Base-by-base conservation (phyloP, 2,329 filamentous ascomycete species). In the Aspergillus fumigatus region DNA sequence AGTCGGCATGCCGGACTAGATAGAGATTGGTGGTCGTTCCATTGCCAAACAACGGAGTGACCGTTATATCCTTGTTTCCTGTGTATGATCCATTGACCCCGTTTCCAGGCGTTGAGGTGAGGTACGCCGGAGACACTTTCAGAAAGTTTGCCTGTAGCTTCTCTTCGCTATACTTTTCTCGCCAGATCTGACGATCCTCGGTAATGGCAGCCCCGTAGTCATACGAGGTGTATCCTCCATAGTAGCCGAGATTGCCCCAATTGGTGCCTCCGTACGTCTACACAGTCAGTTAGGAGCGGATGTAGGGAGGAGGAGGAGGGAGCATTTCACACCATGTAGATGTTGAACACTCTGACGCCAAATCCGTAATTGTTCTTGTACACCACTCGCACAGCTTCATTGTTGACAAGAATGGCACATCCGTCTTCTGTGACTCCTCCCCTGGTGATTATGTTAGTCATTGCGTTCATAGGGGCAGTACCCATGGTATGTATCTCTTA, bases 351-450 rank as follows among this genome's bases (percentile, higher is more conserved):
- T 0, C 82, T 84, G 2, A 86, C 81, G 0, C 85, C 86, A 14
- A 86, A 83, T 40, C 84, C 83, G 53, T 86, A 83, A 52, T 85
- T 79, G 62, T 91, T 90, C 79, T 92, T 93, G 72, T 91, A 89
- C 67, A 92, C 90, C 0, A 94, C 86, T n/a, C 89, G 79, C 59
- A 88, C 84, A 59, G 90, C 91, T 62, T 92, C 87, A n/a, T 86
- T 77, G 59, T 88, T 88, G 3, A 89, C 75, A 3, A 92, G 78
- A 2, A 78, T 75, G 3, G 82, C 77, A 64, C 90, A 94, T 55
- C 85, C 77, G 32, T 38, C 32, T 38, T 38, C 32, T 7, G 32
- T 38, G 14, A 17, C 32, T 17, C 32, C 32, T 38, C 14, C 32
- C 32, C 32, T 38, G 32, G 17, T 7, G 5, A 17, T 38, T 17